Evolutionary conservation across 768 basidiomycete species (phyloP).

Genomic region (Xerocomus spinulosus): DNA sequence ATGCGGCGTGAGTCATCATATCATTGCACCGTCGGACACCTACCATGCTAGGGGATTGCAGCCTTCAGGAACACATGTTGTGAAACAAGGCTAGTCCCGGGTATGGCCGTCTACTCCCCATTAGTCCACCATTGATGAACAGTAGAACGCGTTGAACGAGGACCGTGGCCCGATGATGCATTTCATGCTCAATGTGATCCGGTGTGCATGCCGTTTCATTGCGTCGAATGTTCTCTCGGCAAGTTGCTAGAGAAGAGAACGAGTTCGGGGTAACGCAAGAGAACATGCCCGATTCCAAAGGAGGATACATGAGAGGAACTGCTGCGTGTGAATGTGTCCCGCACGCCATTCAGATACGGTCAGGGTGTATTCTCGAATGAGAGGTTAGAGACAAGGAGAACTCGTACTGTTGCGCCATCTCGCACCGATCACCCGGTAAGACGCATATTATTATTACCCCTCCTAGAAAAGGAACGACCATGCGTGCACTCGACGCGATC

Average conservation of each 20-base stretch:
- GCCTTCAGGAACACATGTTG: background rate
- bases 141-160: background rate
- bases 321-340: background rate
- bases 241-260: background rate
- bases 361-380: slow-evolving; percentile 1
- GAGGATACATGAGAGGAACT: background rate
- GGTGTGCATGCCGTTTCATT: background rate
- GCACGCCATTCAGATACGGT: background rate
- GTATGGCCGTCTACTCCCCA: background rate
- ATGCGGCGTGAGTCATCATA: too few species aligned
- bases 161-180: background rate
- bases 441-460: slow-evolving; percentile 1
- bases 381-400: background rate
- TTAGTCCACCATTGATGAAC: background rate
- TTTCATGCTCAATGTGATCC: background rate
- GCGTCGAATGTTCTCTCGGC: background rate
- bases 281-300: background rate
- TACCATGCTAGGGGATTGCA: too few species aligned
- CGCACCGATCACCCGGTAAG: background rate
- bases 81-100: background rate
- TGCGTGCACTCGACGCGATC: background rate
- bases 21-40: too few species aligned
- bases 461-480: background rate
- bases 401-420: slow-evolving; percentile 18
- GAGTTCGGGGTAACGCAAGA: background rate